phyloP scores from a whole-genome alignment of 75 land plant species.

The Cunninghamia lanceolata region DNA sequence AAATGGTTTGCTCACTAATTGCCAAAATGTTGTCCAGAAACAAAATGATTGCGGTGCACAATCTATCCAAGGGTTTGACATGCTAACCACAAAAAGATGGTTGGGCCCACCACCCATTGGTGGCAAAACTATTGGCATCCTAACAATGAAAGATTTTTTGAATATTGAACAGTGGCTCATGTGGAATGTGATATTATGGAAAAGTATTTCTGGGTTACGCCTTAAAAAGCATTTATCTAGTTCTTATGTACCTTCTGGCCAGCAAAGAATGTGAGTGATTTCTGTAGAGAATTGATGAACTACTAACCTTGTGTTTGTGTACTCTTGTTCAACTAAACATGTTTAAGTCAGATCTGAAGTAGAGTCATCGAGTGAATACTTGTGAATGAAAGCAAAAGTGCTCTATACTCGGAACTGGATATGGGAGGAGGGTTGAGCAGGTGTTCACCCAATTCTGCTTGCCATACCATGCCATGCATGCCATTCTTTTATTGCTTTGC shows the following conservation, averaged over 20 bases:
- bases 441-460: neutral
- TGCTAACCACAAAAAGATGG: neutral
- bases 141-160: neutral
- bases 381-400: neutral
- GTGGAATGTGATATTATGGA: neutral
- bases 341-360: neutral
- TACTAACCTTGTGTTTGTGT: neutral
- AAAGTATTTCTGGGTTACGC: neutral
- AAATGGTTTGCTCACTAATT: neutral
- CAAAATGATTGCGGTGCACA: too few species aligned
- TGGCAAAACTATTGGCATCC: neutral
- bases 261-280: neutral
- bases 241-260: neutral
- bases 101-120: neutral
- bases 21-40: too few species aligned
- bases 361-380: neutral
- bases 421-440: neutral
- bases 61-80: too few species aligned
- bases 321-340: neutral
- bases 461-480: neutral
- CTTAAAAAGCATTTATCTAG: too few species aligned
- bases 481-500: neutral
- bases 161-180: too few species aligned
- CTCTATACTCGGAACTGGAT: neutral
- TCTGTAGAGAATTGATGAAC: neutral